phyloP scores from a whole-genome alignment of 2,329 filamentous ascomycete genomes.

The Apiospora saccharicola region DNA sequence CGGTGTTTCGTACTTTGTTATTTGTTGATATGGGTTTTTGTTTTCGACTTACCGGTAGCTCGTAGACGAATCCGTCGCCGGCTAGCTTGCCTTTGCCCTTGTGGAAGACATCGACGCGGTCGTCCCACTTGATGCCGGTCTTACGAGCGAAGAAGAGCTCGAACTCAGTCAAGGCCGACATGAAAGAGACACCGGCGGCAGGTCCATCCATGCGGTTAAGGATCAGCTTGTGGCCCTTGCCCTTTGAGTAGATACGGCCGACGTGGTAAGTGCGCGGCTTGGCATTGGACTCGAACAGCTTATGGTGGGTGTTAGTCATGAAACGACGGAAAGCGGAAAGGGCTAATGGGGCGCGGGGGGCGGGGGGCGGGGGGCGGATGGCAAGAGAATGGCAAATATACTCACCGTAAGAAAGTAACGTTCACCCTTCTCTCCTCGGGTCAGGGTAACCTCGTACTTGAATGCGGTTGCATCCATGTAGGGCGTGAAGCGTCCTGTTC shows the following conservation, averaged over 20 bases:
- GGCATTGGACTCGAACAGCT: conserved; percentile 74
- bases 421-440: conserved; percentile 63
- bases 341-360: no score
- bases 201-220: background rate
- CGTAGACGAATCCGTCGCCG: background rate
- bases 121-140: conserved; percentile 37
- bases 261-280: conserved; percentile 68
- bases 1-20: no score
- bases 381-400: conserved; percentile 25
- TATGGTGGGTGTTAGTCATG: background rate
- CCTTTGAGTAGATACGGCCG: conserved; percentile 58
- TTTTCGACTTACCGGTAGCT: background rate
- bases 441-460: conserved; percentile 68
- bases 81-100: conserved; percentile 6
- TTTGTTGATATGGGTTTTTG: no score
- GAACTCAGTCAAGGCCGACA: background rate
- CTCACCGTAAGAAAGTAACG: conserved; percentile 67
- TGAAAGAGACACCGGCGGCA: background rate
- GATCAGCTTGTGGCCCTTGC: conserved; percentile 40
- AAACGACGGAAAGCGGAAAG: background rate
- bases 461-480: conserved; percentile 71
- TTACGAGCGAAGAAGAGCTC: conserved; percentile 29
- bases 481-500: conserved; percentile 65
- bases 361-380: no score
- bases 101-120: background rate